Conservation (phyloP, 2,329 filamentous ascomycete genomes). For the Fusarium mexicanum region DNA sequence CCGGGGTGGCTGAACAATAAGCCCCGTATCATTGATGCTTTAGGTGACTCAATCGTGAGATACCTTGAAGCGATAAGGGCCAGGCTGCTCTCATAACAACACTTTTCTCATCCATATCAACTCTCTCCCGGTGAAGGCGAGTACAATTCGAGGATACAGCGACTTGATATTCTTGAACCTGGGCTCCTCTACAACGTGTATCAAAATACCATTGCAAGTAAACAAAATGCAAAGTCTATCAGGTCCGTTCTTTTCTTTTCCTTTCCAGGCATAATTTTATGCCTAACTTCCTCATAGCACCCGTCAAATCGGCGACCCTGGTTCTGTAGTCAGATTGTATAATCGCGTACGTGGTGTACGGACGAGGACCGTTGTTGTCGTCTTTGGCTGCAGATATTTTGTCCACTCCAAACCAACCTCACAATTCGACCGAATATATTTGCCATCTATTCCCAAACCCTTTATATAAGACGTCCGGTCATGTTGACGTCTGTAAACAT, state of each 20-base stretch:
- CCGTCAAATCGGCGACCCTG: constrained; percentile 5
- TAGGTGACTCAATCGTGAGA: constrained; percentile 30
- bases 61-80: constrained; percentile 37
- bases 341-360: constrained; percentile 1
- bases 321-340: constrained; percentile 10
- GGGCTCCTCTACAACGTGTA: not conserved
- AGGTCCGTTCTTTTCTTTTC: constrained; percentile 7
- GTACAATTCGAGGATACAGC: not conserved
- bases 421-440: not conserved
- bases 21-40: constrained; percentile 37
- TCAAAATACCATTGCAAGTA: not conserved
- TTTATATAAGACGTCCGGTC: not conserved
- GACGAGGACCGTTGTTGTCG: not conserved
- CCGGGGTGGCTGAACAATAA: constrained; percentile 59
- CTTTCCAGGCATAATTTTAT: not conserved
- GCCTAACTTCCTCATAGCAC: constrained; percentile 8
- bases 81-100: constrained; percentile 18
- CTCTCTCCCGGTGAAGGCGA: not conserved
- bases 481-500: constrained; percentile 18
- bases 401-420: not conserved
- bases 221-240: constrained; percentile 33
- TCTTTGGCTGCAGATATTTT: constrained; percentile 2
- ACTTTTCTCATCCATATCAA: not conserved
- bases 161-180: not conserved
- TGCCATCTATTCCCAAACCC: not conserved